Percentiles rank a stretch among this genome's conserved stretches.
Evolutionary conservation across 2,329 filamentous ascomycete genomes (phyloP).

Genomic region (Scortechinia acanthostroma): DNA sequence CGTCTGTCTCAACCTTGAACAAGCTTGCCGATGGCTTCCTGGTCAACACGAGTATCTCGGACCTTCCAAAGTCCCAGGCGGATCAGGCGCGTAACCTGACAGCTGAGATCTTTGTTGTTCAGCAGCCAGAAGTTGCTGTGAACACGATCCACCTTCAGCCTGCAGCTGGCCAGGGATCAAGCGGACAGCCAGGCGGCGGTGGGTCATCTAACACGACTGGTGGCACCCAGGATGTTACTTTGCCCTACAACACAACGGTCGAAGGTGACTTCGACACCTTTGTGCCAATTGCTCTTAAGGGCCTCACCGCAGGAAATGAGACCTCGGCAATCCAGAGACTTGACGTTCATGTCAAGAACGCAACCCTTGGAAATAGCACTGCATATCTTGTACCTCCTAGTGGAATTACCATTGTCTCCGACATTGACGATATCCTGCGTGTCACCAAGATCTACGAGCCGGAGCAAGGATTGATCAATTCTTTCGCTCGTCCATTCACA

Average conservation of each 20-base stretch:
- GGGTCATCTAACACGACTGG: constrained; percentile 42
- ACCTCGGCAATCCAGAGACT: constrained; percentile 60
- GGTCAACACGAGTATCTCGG: constrained; percentile 51
- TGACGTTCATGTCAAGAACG: constrained; percentile 61
- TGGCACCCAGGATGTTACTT: constrained; percentile 51
- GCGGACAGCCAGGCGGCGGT: constrained; percentile 40
- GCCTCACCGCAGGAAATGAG: constrained; percentile 55
- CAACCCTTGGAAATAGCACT: constrained; percentile 64
- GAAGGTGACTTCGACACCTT: constrained; percentile 72
- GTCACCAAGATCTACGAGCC: constrained; percentile 75
- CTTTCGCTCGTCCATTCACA: constrained; percentile 64
- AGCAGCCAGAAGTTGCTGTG: constrained; percentile 61
- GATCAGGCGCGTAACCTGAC: constrained; percentile 70
- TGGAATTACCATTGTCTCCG: constrained; percentile 68
- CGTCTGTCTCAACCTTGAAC: constrained; percentile 56
- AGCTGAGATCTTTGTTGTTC: constrained; percentile 67
- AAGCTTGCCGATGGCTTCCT: constrained; percentile 66
- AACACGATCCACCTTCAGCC: constrained; percentile 46
- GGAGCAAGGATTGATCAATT: constrained; percentile 68
- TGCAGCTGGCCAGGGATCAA: constrained; percentile 37
- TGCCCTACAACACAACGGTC: constrained; percentile 59
- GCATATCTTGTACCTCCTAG: constrained; percentile 67
- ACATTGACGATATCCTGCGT: constrained; percentile 76
- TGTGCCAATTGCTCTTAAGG: constrained; percentile 50
- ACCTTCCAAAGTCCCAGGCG: constrained; percentile 50